Evolutionary conservation across 2,329 filamentous ascomycete genomes (phyloP).

Genomic region (Pseudogymnoascus sp.): DNA sequence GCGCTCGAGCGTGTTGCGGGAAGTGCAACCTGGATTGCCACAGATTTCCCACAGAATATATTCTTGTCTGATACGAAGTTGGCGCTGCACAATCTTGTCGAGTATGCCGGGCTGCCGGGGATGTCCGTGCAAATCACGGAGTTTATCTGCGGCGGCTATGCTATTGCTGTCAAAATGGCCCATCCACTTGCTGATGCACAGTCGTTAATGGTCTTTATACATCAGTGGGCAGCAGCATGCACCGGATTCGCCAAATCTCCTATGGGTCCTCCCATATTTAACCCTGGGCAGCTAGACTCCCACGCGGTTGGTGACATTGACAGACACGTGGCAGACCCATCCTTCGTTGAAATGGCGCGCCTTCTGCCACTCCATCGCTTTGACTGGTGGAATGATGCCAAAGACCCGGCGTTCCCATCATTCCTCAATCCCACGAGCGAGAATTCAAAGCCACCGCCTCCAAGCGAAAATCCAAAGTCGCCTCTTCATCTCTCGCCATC

Average conservation of each 20-base stretch:
- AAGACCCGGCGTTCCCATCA: conserved; percentile 3
- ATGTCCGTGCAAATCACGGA: conserved; percentile 33
- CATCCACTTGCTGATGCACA: conserved; percentile 40
- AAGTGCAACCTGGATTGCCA: conserved; percentile 29
- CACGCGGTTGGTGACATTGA: conserved; percentile 26
- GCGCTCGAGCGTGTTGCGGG: conserved; percentile 11
- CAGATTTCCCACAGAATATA: conserved; percentile 27
- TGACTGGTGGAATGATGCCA: conserved; percentile 33
- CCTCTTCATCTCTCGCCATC: conserved; percentile 21
- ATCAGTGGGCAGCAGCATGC: conserved; percentile 32
- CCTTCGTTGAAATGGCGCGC: conserved; percentile 26
- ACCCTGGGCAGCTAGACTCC: conserved; percentile 33
- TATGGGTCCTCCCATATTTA: conserved; percentile 29
- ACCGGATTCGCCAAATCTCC: conserved; percentile 14
- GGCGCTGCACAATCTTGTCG: conserved; percentile 28
- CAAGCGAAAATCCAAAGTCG: conserved; percentile 15
- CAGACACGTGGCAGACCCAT: conserved; percentile 19
- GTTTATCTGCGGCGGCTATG: conserved; percentile 35
- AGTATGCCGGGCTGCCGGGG: conserved; percentile 21
- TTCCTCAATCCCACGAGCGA: not conserved
- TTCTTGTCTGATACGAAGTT: conserved; percentile 29
- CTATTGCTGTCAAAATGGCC: conserved; percentile 34
- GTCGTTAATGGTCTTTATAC: conserved; percentile 35
- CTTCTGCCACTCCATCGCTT: conserved; percentile 38
- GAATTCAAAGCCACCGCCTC: not conserved